Base-by-base conservation (phyloP, 2,329 filamentous ascomycete genomes). In the Ceratocystis ficicola region DNA sequence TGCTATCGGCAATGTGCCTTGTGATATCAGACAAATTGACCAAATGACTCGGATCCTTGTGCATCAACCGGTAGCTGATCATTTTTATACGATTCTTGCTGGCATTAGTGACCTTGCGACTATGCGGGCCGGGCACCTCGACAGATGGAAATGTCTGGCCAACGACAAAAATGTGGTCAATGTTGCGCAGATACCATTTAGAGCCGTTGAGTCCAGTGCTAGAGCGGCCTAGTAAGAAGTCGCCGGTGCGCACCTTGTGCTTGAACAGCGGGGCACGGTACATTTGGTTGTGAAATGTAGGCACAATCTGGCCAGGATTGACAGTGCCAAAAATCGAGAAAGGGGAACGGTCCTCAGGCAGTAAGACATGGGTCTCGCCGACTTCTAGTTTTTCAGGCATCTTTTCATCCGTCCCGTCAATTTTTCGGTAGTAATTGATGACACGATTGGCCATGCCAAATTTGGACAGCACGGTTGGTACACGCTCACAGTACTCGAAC, bases 371-470 rank as follows among this genome's bases (percentile, higher is more conserved):
- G 1, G 89, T 89, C 76, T 99, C 94, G 67, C 94, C 94, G 68
- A 99, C 83, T 3, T 95, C 90, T 59, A 81, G 80, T 77, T 91
- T 95, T 0, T 90, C 88, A 1, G 89, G 82, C 64, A 84, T 81
- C 62, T 85, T 83, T 68, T 94, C 89, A 59, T 95, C 89, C 44
- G 82, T 82, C 52, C 81, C 79, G 50, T 83, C 83, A 73, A 90
- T 88, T 72, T 90, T 90, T 67, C 92, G 88, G 73, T 96, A 96
- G 75, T 97, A 99, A 75, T 99, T 97, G 78, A 97, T 90, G 67
- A 99, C 83, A 64, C 91, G 88, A 74, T 88, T 95, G 64, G 92
- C 92, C 94, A 99, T 99, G 70, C 93, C 94, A 72, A 96, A 96
- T 73, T 95, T 96, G 55, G 93, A 96, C 68, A 99, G 79, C 68